Conservation (phyloP, 148 eudicot species). For the Diospyros lotus region DNA sequence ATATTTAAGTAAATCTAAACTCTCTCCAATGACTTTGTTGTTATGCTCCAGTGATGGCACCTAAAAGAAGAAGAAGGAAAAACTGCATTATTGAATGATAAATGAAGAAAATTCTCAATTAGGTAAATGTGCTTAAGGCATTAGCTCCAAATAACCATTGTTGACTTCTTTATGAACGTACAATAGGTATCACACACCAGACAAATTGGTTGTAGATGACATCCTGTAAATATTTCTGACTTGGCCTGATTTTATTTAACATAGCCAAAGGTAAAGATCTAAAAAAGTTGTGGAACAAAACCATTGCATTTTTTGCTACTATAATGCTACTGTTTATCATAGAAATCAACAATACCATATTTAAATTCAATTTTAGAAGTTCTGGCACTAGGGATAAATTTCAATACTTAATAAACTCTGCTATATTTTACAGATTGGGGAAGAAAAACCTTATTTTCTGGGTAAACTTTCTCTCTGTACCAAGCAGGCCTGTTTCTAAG, state of each 20-base stretch:
- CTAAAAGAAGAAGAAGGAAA: slow-evolving; percentile 16
- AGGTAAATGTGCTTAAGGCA: neutral
- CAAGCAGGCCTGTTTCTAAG: slow-evolving; percentile 60
- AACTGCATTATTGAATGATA: neutral
- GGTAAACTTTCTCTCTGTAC: slow-evolving; percentile 87
- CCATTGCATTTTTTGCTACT: too few relatives aligned
- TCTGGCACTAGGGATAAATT: too few relatives aligned
- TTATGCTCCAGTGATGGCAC: slow-evolving; percentile 79
- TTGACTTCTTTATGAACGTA: neutral
- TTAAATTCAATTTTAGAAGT: too few relatives aligned
- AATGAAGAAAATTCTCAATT: neutral
- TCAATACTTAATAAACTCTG: neutral
- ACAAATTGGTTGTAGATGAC: neutral
- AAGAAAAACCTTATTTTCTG: slow-evolving; percentile 51
- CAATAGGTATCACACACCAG: neutral
- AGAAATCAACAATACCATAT: too few relatives aligned
- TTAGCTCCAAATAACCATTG: neutral
- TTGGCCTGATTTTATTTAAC: neutral
- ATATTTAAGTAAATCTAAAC: slow-evolving; percentile 66
- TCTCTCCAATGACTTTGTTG: slow-evolving; percentile 58
- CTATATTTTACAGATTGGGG: neutral
- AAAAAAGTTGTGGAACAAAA: neutral
- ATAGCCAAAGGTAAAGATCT: neutral
- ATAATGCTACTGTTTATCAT: too few relatives aligned
- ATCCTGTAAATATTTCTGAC: neutral